These are phyloP conservation scores for Podospora sp. DNA, from an alignment of 495 filamentous ascomycete species.

Conservation along the genomic window DNA sequence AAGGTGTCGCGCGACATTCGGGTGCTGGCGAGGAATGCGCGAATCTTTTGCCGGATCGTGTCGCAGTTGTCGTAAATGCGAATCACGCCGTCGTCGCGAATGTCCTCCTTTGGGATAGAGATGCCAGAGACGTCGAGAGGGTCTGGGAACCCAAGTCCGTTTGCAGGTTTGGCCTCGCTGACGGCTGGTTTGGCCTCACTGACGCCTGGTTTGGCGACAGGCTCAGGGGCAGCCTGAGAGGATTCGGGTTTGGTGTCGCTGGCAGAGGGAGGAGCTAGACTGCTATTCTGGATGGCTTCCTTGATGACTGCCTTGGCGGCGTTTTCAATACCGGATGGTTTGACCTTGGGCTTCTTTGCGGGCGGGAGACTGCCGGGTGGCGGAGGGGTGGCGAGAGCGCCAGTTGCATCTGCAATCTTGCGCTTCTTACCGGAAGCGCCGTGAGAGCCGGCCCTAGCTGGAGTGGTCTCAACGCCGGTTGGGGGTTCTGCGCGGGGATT, in stretches of 20 bases:
- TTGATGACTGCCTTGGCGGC: conserved; percentile 8
- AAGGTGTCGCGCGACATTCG: conserved; percentile 50
- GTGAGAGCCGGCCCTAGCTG: no score
- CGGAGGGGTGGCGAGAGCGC: neutral
- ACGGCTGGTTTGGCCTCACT: neutral
- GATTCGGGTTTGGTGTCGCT: neutral
- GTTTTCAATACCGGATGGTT: neutral
- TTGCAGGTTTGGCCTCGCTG: neutral
- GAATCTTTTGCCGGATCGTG: conserved; percentile 55
- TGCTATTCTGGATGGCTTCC: neutral
- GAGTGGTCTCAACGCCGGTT: no score
- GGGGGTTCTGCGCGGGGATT: neutral
- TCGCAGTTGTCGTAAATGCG: conserved; percentile 56
- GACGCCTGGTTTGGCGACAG: neutral
- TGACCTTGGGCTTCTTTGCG: neutral
- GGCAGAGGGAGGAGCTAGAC: neutral
- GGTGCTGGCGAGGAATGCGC: conserved; percentile 43
- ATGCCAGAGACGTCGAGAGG: conserved; percentile 5
- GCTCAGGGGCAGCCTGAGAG: no score
- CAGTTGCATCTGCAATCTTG: no score
- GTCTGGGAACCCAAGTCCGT: neutral
- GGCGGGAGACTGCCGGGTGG: neutral
- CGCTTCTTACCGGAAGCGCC: no score
- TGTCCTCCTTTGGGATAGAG: conserved; percentile 28
- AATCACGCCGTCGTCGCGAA: conserved; percentile 32